A percentile compares a stretch with the other conserved stretches of the same genome.
phyloP scores from a whole-genome alignment of 116 monocot genomes.

The Dioscorea cayenensis region DNA sequence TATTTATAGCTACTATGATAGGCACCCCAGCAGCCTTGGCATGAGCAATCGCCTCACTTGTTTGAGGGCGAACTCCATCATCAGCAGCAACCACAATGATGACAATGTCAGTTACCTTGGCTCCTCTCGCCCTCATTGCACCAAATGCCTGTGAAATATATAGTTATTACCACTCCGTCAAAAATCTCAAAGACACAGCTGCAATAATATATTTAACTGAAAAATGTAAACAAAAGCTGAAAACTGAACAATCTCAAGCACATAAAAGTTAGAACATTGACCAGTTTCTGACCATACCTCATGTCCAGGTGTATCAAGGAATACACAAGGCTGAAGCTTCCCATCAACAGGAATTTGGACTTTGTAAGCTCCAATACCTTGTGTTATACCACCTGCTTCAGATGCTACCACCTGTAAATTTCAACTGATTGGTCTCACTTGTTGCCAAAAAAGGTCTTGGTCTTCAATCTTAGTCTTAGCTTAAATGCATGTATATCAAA shows the following conservation, averaged over 20 bases:
- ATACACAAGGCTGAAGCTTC: constrained; percentile 69
- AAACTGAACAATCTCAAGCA: too few relatives aligned
- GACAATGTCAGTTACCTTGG: constrained; percentile 84
- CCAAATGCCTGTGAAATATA: constrained; percentile 72
- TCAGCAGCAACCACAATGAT: constrained; percentile 99
- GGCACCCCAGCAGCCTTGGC: constrained; percentile 97
- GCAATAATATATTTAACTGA: neutral
- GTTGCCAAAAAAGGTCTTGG: neutral
- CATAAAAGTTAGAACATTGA: neutral
- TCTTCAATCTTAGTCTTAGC: neutral
- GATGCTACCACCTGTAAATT: constrained; percentile 86
- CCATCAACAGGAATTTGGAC: constrained; percentile 78
- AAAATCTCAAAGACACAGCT: neutral
- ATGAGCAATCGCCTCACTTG: constrained; percentile 97
- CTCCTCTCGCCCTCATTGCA: constrained; percentile 97
- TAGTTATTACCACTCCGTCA: constrained; percentile 4
- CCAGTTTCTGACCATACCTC: constrained; percentile 45
- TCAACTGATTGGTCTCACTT: constrained; percentile 5
- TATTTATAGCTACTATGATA: constrained; percentile 92
- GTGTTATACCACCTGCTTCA: constrained; percentile 97
- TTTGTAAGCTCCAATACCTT: constrained; percentile 97
- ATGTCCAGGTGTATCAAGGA: constrained; percentile 98
- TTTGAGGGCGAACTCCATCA: constrained; percentile 97
- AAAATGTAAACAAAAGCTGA: neutral
- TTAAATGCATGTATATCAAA: neutral